These are phyloP conservation scores for Linum tenue DNA, from an alignment of 345 rosid species.

Conservation along the genomic window DNA sequence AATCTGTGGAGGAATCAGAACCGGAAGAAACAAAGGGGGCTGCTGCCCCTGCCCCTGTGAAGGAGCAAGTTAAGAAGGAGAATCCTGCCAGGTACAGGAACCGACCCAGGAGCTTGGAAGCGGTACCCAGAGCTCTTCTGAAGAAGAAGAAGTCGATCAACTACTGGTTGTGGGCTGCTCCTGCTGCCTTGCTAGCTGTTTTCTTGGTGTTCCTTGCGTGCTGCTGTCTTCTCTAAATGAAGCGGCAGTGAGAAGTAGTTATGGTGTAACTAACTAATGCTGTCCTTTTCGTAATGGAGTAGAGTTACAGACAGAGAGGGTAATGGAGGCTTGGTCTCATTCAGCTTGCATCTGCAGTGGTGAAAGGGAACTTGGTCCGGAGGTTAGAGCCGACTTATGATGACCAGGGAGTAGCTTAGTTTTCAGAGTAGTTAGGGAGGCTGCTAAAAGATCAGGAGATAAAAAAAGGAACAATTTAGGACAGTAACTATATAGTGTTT, in stretches of 20 bases:
- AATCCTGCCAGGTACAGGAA: conserved; percentile 36
- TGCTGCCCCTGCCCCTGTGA: conserved; percentile 27
- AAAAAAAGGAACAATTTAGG: too few relatives aligned
- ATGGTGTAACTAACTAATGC: neutral
- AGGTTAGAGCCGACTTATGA: too few relatives aligned
- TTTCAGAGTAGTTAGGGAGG: too few relatives aligned
- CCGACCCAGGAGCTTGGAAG: conserved; percentile 44
- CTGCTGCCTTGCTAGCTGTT: conserved; percentile 42
- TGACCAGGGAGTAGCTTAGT: too few relatives aligned
- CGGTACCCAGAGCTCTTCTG: conserved; percentile 57
- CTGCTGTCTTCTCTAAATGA: conserved; percentile 35
- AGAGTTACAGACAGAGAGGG: too few relatives aligned
- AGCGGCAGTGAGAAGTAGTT: neutral
- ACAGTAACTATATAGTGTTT: too few relatives aligned
- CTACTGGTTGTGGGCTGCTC: conserved; percentile 60
- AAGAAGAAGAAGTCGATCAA: conserved; percentile 64
- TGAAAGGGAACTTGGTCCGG: too few relatives aligned
- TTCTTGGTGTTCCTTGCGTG: conserved; percentile 39
- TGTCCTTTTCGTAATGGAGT: too few relatives aligned
- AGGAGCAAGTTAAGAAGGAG: conserved; percentile 40
- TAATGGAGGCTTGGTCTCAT: too few relatives aligned
- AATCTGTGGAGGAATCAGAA: conserved; percentile 40
- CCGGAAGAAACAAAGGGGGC: conserved; percentile 25
- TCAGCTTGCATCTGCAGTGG: too few relatives aligned
- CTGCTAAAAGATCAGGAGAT: too few relatives aligned